Evolutionary conservation across 2,329 filamentous ascomycete species (phyloP), one percentile per base, ranked within the genome.

Genomic region (Elsinoe batatas): DNA sequence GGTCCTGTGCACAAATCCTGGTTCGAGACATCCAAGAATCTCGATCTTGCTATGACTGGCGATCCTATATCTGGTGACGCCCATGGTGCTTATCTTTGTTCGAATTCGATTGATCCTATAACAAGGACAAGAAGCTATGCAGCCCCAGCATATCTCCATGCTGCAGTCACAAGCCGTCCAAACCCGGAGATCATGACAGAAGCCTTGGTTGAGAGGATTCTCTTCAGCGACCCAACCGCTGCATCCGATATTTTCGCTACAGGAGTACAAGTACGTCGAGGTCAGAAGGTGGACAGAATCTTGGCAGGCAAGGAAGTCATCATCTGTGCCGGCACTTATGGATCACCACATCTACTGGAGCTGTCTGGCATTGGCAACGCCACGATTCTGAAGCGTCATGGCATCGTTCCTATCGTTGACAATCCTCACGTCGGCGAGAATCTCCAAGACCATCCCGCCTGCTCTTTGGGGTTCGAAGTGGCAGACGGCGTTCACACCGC

Each of bases 291-390:
- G 13, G 44, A 37, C 1, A 46, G 8, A 8, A 56, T 61, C 4
- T 33, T 32, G 11, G 61, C 63, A 4, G 49, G 17, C 15, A 57
- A 53, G 54, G 82, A 85, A 61, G 73, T 84, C 10, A 74, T 85
- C 26, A 64, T 86, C 2, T 74, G 76, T 1, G 80, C 79, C 0
- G 82, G 82, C 0, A 74, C 72, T n/a, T 68, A 78, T 30, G 74
- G 75, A 62, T 79, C 78, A n/a, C 82, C 75, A 3, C 77, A 76
- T 64, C 67, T 80, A n/a, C 73, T 78, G 11, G 80, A 84, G 58
- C 69, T 83, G 1, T 82, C 79, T 0, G 81, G 81, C 0, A 72
- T 84, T 22, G 81, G 81, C 1, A 67, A 53, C 5, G 38, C 53
- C 30, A 50, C 18, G 5, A 37, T 76, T 1, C 67, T 78, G 5